Conservation (phyloP, 257 asterid species). For the Asclepias syriaca region DNA sequence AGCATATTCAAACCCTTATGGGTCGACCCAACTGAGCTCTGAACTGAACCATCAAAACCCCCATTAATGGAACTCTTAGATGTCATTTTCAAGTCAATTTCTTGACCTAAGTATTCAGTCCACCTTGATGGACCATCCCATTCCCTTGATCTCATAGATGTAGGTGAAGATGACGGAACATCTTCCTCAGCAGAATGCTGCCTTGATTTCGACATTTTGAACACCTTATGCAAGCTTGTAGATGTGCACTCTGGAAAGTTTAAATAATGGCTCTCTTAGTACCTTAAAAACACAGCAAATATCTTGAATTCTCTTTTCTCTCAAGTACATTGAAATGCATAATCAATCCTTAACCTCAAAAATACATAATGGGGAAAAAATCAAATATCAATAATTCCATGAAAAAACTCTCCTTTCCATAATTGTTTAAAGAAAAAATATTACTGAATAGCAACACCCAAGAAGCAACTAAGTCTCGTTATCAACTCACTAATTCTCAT, state of each 20-base stretch:
- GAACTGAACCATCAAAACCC: slow-evolving; percentile 49
- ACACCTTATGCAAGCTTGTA: slow-evolving; percentile 27
- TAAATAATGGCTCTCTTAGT: not conserved
- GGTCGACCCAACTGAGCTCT: slow-evolving; percentile 43
- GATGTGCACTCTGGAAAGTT: slow-evolving; percentile 30
- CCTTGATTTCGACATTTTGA: slow-evolving; percentile 63
- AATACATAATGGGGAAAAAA: not conserved
- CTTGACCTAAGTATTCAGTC: slow-evolving; percentile 92
- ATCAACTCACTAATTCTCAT: not conserved
- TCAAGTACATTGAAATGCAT: not conserved
- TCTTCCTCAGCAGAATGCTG: slow-evolving; percentile 68
- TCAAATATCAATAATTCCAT: not conserved
- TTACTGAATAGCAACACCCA: not conserved
- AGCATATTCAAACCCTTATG: slow-evolving; percentile 93
- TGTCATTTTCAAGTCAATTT: slow-evolving; percentile 34
- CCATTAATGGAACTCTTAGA: slow-evolving; percentile 40
- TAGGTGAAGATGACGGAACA: slow-evolving; percentile 53
- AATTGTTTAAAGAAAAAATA: not conserved
- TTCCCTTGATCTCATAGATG: slow-evolving; percentile 63
- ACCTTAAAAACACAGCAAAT: not conserved
- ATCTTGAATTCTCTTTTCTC: not conserved
- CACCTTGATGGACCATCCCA: slow-evolving; percentile 91
- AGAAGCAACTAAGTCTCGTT: not conserved
- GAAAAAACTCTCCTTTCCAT: not conserved
- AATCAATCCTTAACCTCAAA: not conserved